phyloP scores from a whole-genome alignment of 225 moss, liverwort and hornwort species.

The Pseudisothecium myosuroides region DNA sequence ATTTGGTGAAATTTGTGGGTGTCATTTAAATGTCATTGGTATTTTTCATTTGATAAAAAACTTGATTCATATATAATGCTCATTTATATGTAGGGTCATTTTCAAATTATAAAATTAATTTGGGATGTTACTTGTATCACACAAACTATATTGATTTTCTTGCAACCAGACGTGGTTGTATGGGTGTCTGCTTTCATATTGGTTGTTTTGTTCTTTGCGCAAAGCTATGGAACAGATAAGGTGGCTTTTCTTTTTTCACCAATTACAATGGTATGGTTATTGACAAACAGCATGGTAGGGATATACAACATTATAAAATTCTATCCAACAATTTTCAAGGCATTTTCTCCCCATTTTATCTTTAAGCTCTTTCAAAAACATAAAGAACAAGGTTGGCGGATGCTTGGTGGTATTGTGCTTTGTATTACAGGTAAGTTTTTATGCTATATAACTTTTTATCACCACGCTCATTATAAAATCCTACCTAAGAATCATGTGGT shows the following conservation, averaged over 20 bases:
- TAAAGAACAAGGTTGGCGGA: constrained; percentile 57
- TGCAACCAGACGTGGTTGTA: constrained; percentile 36
- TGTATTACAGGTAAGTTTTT: constrained; percentile 66
- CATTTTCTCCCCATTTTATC: constrained; percentile 58
- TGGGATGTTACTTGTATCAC: not conserved
- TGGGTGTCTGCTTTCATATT: constrained; percentile 51
- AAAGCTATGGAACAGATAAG: constrained; percentile 55
- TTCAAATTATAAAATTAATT: not conserved
- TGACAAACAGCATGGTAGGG: constrained; percentile 53
- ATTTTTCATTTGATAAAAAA: not conserved
- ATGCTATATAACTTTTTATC: not conserved
- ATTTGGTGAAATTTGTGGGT: not conserved
- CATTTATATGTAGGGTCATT: not conserved
- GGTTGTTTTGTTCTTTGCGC: constrained; percentile 38
- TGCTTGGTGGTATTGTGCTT: constrained; percentile 70
- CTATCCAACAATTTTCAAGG: constrained; percentile 70
- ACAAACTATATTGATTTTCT: not conserved
- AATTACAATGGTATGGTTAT: constrained; percentile 47
- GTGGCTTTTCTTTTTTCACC: constrained; percentile 69
- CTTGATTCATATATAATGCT: not conserved
- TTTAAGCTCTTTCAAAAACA: constrained; percentile 36
- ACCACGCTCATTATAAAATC: not conserved
- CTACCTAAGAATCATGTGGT: not conserved
- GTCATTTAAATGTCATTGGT: not conserved
- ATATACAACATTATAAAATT: constrained; percentile 46